Evolutionary conservation across 306 rosid species (phyloP), one percentile per base, ranked within the genome.

Genomic region (Astragalus glycyphyllos): DNA sequence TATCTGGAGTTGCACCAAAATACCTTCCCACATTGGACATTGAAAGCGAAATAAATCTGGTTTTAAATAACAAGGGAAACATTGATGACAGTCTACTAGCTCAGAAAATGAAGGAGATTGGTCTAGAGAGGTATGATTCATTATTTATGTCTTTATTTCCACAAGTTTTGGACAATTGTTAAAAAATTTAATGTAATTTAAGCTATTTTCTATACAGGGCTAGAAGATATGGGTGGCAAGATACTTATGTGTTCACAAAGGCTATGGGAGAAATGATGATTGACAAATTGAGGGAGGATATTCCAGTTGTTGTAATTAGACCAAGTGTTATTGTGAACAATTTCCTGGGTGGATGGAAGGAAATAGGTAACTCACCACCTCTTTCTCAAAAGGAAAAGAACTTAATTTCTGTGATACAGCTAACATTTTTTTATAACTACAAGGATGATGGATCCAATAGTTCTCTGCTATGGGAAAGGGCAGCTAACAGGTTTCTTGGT

Each of bases 331-430:
- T 94, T 41, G 72, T 73, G 90, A 94, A 51, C 97, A 97, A 67
- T 94, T 94, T 75, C 92, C 96, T 20, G 97, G 99, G 4, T 91
- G 97, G 99, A 94, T 94, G 96, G 96, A 94, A 86, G 99, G 97
- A 79, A 94, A 89, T 60, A 86, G 99, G 99, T 85, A 68, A 42
- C 14, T 49, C 51, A 66, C 10, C 29, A 26, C 49, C 67, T 71
- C 12, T 51, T n/a, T 51, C 7, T 5, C 14, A 38, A 58, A 54
- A 60, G 8, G n/a, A 29, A 31, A 46, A 11, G 1, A 49, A 9
- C 51, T 9, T 16, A 41, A 66, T 54, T 81, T 69, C 35, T 60
- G 10, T 80, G 50, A 65, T 16, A n/a, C 35, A 79, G 75, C 71
- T 75, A 44, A 67, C n/a, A 23, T 0, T 6, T 41, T 69, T 53